A percentile compares a stretch with the other conserved stretches of the same genome.
Conservation (phyloP, 805 yeast species). For the Nakazawaea pomicola region DNA sequence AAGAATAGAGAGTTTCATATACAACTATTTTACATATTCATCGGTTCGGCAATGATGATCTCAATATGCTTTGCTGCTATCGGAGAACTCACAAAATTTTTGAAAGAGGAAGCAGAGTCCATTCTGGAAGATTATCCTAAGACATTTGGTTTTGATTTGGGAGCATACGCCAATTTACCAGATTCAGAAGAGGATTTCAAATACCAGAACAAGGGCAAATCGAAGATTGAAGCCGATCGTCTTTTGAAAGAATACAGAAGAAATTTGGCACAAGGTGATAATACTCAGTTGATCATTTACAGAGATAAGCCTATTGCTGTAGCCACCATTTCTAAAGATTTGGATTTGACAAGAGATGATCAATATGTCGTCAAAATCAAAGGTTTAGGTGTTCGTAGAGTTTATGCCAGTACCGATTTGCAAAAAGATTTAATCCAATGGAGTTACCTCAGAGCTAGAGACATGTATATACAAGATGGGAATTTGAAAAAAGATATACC, state of each 20-base stretch:
- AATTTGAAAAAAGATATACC: constrained; percentile 5
- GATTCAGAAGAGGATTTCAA: constrained; percentile 13
- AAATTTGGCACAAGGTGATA: constrained; percentile 34
- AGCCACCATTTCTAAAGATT: constrained; percentile 31
- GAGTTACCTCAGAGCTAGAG: constrained; percentile 28
- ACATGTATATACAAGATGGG: constrained; percentile 10
- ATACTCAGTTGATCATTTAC: constrained; percentile 54
- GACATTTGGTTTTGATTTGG: constrained; percentile 49
- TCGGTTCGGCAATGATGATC: constrained; percentile 33
- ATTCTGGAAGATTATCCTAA: constrained; percentile 30
- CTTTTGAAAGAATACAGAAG: constrained; percentile 14
- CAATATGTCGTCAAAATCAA: constrained; percentile 48
- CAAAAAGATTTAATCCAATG: constrained; percentile 59
- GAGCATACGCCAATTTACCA: constrained; percentile 33
- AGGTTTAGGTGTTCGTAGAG: constrained; percentile 61
- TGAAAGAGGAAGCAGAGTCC: constrained; percentile 36
- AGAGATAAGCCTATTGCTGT: constrained; percentile 72
- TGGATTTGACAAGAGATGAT: constrained; percentile 35
- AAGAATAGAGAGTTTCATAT: constrained; percentile 19
- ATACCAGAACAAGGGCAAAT: constrained; percentile 11
- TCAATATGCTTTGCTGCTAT: constrained; percentile 35
- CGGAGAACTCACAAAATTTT: constrained; percentile 41
- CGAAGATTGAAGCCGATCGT: constrained; percentile 16
- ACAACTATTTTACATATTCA: constrained; percentile 20
- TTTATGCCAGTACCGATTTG: constrained; percentile 60